Evolutionary conservation across 257 asterid genomes (phyloP).

Genomic region (Solanum pimpinellifolium): DNA sequence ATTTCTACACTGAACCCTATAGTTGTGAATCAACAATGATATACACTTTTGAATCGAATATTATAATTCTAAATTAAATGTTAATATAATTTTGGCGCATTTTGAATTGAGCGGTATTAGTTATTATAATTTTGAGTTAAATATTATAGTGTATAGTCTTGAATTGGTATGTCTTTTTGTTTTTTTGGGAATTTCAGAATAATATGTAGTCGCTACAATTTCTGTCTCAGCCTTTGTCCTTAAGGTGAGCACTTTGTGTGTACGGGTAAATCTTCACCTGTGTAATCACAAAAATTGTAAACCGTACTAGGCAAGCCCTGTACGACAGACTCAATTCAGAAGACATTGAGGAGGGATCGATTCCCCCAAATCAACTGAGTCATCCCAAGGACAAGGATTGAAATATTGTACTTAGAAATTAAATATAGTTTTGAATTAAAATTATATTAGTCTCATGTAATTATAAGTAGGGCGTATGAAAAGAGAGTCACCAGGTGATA

Average conservation of each 20-base stretch:
- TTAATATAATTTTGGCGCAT: not conserved
- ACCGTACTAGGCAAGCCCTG: too few relatives aligned
- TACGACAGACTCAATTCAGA: too few relatives aligned
- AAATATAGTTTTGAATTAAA: not conserved
- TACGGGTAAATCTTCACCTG: too few relatives aligned
- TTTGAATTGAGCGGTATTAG: not conserved
- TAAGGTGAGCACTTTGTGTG: too few relatives aligned
- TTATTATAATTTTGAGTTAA: too few relatives aligned
- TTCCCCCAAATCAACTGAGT: too few relatives aligned
- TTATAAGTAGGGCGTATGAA: not conserved
- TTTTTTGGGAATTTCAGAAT: too few relatives aligned
- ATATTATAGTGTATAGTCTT: not conserved
- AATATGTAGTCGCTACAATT: rapidly evolving
- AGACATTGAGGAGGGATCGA: too few relatives aligned
- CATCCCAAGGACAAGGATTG: not conserved
- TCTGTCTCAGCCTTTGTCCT: rapidly evolving
- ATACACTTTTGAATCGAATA: not conserved
- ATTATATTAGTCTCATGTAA: not conserved
- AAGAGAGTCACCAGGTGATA: not conserved
- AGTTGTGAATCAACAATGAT: not conserved
- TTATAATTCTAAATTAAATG: too few relatives aligned
- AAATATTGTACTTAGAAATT: too few relatives aligned
- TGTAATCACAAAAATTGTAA: too few relatives aligned
- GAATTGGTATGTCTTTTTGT: not conserved
- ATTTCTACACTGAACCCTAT: too few relatives aligned